These are phyloP conservation scores for Pseudogymnoascus sp. DNA, from an alignment of 2,329 filamentous ascomycete species.

Conservation along the genomic window DNA sequence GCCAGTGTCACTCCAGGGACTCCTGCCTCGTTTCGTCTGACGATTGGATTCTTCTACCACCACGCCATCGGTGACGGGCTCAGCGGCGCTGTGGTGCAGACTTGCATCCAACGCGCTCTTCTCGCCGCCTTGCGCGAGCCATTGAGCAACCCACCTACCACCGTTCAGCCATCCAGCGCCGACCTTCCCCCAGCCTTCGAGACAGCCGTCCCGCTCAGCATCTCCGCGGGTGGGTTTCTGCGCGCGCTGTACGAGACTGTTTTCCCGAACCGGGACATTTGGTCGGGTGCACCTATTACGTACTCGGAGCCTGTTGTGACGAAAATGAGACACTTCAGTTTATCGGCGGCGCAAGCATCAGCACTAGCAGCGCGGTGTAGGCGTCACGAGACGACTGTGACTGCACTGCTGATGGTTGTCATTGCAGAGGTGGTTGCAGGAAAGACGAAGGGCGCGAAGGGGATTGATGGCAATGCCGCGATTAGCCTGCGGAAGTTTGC, in stretches of 20 bases:
- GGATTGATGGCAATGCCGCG: background rate
- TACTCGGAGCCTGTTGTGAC: background rate
- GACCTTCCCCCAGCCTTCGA: background rate
- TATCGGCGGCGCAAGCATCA: background rate
- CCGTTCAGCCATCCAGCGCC: background rate
- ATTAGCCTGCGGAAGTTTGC: background rate
- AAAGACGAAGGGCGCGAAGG: background rate
- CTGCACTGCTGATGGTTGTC: background rate
- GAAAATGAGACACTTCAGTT: background rate
- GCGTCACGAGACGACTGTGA: background rate
- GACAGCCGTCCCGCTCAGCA: background rate
- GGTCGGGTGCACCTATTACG: background rate
- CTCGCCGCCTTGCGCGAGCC: slow-evolving; percentile 39
- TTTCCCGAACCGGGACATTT: slow-evolving; percentile 24
- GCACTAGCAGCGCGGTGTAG: background rate
- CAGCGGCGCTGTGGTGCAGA: slow-evolving; percentile 29
- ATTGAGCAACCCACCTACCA: slow-evolving; percentile 27
- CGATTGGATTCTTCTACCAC: slow-evolving; percentile 41
- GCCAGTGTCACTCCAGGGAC: background rate
- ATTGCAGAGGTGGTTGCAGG: background rate
- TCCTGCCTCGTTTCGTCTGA: slow-evolving; percentile 27
- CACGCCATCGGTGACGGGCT: slow-evolving; percentile 46
- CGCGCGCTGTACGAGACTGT: slow-evolving; percentile 25
- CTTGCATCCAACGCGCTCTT: slow-evolving; percentile 29
- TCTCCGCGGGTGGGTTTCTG: slow-evolving; percentile 16